Evolutionary conservation across 2,329 filamentous ascomycete genomes (phyloP).

Genomic region (Hypoxylon sp.): DNA sequence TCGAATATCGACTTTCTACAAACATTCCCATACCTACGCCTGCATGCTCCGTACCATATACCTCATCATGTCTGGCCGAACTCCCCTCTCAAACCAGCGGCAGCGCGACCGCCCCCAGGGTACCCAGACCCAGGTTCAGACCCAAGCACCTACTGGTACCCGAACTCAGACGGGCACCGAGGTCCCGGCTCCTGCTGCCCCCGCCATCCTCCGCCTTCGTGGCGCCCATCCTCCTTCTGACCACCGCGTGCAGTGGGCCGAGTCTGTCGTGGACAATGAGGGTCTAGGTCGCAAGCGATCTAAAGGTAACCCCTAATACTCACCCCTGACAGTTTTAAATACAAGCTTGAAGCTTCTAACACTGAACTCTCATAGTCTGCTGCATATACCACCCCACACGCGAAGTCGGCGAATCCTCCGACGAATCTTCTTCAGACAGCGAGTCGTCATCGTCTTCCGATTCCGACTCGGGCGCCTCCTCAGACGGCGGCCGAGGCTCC

Average conservation of each 20-base stretch:
- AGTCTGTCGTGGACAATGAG: slow-evolving; percentile 94
- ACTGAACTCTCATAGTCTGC: slow-evolving; percentile 85
- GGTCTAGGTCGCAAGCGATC: slow-evolving; percentile 92
- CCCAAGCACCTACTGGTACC: slow-evolving; percentile 45
- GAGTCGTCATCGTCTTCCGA: slow-evolving; percentile 57
- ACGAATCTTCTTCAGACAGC: slow-evolving; percentile 58
- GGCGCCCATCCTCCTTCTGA: slow-evolving; percentile 57
- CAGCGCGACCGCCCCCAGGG: slow-evolving; percentile 41
- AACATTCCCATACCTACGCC: neutral
- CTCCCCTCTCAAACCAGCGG: slow-evolving; percentile 17
- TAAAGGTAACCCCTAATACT: slow-evolving; percentile 70
- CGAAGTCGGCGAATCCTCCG: slow-evolving; percentile 78
- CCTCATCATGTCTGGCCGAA: slow-evolving; percentile 31
- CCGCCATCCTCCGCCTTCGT: slow-evolving; percentile 60
- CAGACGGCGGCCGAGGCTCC: slow-evolving; percentile 23
- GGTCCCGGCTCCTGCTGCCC: slow-evolving; percentile 31
- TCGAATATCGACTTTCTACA: too few species aligned
- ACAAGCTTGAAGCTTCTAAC: slow-evolving; percentile 15
- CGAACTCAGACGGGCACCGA: slow-evolving; percentile 41
- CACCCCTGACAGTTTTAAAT: neutral
- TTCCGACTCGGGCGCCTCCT: slow-evolving; percentile 61
- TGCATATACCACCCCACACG: slow-evolving; percentile 96
- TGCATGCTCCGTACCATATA: too few species aligned
- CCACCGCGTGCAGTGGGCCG: slow-evolving; percentile 87
- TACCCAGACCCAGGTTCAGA: slow-evolving; percentile 43